phyloP scores from a whole-genome alignment of 169 alveolate genomes.

The Plasmodium vivax region DNA sequence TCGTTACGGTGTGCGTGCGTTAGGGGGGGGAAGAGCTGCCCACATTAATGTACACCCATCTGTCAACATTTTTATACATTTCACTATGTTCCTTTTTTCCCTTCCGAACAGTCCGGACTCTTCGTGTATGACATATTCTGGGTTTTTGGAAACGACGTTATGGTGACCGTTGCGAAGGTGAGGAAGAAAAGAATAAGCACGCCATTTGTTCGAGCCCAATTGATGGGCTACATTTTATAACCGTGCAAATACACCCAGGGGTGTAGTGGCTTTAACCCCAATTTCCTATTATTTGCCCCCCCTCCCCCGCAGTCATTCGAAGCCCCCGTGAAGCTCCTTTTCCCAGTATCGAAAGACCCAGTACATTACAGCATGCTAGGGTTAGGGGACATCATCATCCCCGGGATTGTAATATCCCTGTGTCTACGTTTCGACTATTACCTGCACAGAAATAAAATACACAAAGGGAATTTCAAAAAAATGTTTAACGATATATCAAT shows the following conservation, averaged over 20 bases:
- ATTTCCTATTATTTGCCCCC: not conserved
- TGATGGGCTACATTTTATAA: not conserved
- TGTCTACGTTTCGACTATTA: constrained; percentile 91
- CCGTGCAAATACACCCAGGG: not conserved
- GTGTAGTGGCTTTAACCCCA: not conserved
- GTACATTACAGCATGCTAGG: constrained; percentile 91
- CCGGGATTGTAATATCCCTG: constrained; percentile 94
- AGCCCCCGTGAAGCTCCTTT: constrained; percentile 93
- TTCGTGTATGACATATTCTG: constrained; percentile 94
- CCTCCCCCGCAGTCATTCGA: constrained; percentile 79
- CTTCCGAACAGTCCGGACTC: constrained; percentile 80
- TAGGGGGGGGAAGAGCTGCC: no score
- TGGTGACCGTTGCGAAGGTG: constrained; percentile 94
- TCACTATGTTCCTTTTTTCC: not conserved
- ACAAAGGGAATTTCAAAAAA: constrained; percentile 70
- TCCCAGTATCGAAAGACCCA: constrained; percentile 87
- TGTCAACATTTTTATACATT: not conserved
- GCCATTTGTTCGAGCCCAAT: not conserved
- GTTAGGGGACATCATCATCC: constrained; percentile 95
- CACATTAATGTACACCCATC: not conserved
- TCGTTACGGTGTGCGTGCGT: not conserved
- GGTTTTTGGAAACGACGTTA: constrained; percentile 96
- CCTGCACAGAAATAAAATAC: constrained; percentile 38
- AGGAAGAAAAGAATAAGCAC: not conserved
- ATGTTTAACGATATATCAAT: constrained; percentile 61